Evolutionary conservation across 2,329 filamentous ascomycete genomes (phyloP).

Genomic region (Diaporthe capsici): DNA sequence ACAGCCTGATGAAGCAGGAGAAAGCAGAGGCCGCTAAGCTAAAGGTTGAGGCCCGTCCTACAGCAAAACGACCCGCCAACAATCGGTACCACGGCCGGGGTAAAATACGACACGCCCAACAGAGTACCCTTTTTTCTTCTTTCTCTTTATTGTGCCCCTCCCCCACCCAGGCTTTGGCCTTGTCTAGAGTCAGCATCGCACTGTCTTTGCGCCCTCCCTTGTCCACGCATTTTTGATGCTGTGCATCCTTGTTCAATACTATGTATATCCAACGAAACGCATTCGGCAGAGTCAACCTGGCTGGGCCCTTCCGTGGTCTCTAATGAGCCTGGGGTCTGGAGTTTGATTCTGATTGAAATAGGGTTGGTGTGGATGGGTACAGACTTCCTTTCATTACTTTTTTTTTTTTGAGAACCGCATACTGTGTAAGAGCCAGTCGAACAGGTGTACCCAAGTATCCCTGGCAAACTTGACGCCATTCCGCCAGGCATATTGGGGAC

Average conservation of each 20-base stretch:
- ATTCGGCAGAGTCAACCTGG: slow-evolving; percentile 24
- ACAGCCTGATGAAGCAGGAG: slow-evolving; percentile 31
- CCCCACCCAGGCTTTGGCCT: slow-evolving; percentile 13
- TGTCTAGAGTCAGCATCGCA: slow-evolving; percentile 8
- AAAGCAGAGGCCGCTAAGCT: slow-evolving; percentile 4
- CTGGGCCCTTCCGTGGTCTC: slow-evolving; percentile 12
- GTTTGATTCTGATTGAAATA: slow-evolving; percentile 35
- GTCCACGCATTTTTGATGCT: slow-evolving; percentile 21
- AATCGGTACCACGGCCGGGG: neutral
- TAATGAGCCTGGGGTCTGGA: neutral
- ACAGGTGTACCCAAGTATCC: slow-evolving; percentile 2
- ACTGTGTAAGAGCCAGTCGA: slow-evolving; percentile 15
- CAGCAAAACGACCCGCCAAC: slow-evolving; percentile 22
- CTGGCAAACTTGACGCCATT: slow-evolving; percentile 22
- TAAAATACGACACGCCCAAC: slow-evolving; percentile 27
- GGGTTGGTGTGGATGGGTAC: slow-evolving; percentile 24
- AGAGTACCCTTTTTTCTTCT: neutral
- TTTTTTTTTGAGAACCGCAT: neutral
- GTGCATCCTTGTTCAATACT: slow-evolving; percentile 31
- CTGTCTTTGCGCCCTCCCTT: slow-evolving; percentile 28
- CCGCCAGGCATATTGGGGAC: slow-evolving; percentile 3
- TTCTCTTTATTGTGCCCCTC: slow-evolving; percentile 7
- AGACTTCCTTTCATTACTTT: slow-evolving; percentile 28
- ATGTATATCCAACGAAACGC: slow-evolving; percentile 34
- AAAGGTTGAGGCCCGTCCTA: neutral